A percentile compares a stretch with the other conserved stretches of the same genome.
These are phyloP conservation scores for Berkeleyomyces basicola DNA, from an alignment of 2,329 filamentous ascomycete genomes.

Conservation along the genomic window DNA sequence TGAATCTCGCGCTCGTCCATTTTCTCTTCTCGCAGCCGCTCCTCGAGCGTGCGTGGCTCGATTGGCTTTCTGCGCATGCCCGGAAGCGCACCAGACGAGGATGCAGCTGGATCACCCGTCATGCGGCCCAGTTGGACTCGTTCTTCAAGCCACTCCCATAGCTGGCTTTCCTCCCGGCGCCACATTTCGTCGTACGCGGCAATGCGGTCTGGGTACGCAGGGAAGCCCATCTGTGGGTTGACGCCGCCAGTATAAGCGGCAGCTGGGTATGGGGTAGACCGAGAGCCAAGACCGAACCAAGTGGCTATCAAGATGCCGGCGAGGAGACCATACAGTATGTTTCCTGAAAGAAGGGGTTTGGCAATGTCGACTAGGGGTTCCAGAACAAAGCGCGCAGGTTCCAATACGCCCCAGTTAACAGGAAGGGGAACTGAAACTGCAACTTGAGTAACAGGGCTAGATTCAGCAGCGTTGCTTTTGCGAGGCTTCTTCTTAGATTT, in stretches of 20 bases:
- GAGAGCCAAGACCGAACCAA: constrained; percentile 50
- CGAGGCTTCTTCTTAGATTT: constrained; percentile 49
- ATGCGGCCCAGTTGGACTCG: constrained; percentile 55
- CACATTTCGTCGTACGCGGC: constrained; percentile 89
- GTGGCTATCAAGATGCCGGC: constrained; percentile 55
- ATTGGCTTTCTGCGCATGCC: constrained; percentile 27
- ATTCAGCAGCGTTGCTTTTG: constrained; percentile 32
- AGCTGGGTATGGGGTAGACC: constrained; percentile 21
- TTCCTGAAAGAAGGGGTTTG: constrained; percentile 54
- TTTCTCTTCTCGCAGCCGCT: constrained; percentile 38
- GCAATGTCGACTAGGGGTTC: constrained; percentile 55
- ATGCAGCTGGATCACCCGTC: constrained; percentile 23
- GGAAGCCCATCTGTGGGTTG: constrained; percentile 22
- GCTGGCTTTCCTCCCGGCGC: constrained; percentile 67
- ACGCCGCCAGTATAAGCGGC: constrained; percentile 18
- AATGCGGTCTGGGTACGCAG: constrained; percentile 45
- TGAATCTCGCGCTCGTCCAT: constrained; percentile 61
- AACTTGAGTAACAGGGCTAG: constrained; percentile 23
- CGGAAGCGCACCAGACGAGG: constrained; percentile 15
- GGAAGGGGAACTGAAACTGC: constrained; percentile 24
- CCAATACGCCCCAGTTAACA: constrained; percentile 61
- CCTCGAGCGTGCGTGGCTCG: constrained; percentile 40
- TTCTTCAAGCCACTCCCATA: constrained; percentile 91
- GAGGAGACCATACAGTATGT: constrained; percentile 60
- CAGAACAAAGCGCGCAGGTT: constrained; percentile 54